Evolutionary conservation across 1,284 basidiomycete genomes (phyloP).

Genomic region (Phylloporus sp.): DNA sequence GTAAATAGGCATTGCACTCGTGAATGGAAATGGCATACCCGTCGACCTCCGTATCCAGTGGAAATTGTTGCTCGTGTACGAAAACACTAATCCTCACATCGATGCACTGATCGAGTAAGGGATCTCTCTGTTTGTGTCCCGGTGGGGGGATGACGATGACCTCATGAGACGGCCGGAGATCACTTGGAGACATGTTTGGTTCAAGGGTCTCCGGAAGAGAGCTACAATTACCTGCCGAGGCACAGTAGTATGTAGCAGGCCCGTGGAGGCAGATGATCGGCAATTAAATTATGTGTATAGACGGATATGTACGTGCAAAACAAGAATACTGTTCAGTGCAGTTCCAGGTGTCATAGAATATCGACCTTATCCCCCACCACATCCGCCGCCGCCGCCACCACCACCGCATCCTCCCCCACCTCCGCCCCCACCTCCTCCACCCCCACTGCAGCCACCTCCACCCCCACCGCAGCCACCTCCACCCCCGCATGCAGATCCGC

Average conservation of each 20-base stretch:
- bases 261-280: no score
- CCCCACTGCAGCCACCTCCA: no score
- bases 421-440: neutral
- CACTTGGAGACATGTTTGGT: neutral
- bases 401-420: neutral
- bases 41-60: constrained; percentile 76
- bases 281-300: neutral
- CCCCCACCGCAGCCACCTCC: neutral
- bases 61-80: constrained; percentile 56
- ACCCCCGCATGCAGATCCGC: neutral
- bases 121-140: constrained; percentile 29
- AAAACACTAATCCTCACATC: constrained; percentile 74
- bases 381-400: neutral
- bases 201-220: no score
- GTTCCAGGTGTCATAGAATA: neutral
- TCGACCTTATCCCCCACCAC: neutral
- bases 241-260: no score
- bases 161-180: neutral
- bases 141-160: neutral
- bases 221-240: no score
- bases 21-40: constrained; percentile 53
- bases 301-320: neutral
- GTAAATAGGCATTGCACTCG: constrained; percentile 9
- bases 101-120: constrained; percentile 63
- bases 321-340: no score